These are phyloP conservation scores for Wickerhamomyces bovis DNA, from an alignment of 805 yeast species.

Conservation along the genomic window DNA sequence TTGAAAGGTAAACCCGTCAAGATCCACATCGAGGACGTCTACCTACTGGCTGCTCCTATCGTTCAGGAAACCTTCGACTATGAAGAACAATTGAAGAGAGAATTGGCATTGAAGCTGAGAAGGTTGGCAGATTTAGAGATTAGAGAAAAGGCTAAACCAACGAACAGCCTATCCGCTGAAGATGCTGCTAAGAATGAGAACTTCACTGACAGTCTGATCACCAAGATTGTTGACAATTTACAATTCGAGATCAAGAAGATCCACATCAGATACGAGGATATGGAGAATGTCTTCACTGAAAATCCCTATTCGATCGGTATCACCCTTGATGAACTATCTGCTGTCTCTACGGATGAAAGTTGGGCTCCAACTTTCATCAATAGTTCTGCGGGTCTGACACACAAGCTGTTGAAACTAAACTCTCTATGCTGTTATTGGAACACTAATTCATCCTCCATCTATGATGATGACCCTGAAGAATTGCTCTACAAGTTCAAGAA, in stretches of 20 bases:
- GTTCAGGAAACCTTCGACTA: slow-evolving; percentile 46
- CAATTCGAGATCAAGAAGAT: slow-evolving; percentile 89
- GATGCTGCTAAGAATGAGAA: slow-evolving; percentile 57
- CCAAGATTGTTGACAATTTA: slow-evolving; percentile 88
- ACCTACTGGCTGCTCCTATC: slow-evolving; percentile 73
- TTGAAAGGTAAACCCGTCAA: slow-evolving; percentile 89
- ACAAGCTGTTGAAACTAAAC: slow-evolving; percentile 70
- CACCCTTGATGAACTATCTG: slow-evolving; percentile 80
- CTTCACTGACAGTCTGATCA: slow-evolving; percentile 79
- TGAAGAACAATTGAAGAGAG: slow-evolving; percentile 50
- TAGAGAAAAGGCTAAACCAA: slow-evolving; percentile 38
- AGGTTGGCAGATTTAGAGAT: slow-evolving; percentile 60
- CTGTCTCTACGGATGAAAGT: slow-evolving; percentile 76
- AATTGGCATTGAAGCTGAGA: slow-evolving; percentile 60
- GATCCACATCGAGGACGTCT: slow-evolving; percentile 79
- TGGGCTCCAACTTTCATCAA: slow-evolving; percentile 88
- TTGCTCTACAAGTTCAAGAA: slow-evolving; percentile 43
- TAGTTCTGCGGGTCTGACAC: slow-evolving; percentile 56
- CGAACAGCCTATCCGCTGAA: slow-evolving; percentile 28
- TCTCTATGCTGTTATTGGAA: slow-evolving; percentile 81
- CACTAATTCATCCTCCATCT: slow-evolving; percentile 51
- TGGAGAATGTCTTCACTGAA: slow-evolving; percentile 57
- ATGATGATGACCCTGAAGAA: slow-evolving; percentile 40
- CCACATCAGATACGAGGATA: slow-evolving; percentile 89
- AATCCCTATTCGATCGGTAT: slow-evolving; percentile 78